Evolutionary conservation across 164 flowering plant genomes (phyloP).

Genomic region (Vitis cinerea): DNA sequence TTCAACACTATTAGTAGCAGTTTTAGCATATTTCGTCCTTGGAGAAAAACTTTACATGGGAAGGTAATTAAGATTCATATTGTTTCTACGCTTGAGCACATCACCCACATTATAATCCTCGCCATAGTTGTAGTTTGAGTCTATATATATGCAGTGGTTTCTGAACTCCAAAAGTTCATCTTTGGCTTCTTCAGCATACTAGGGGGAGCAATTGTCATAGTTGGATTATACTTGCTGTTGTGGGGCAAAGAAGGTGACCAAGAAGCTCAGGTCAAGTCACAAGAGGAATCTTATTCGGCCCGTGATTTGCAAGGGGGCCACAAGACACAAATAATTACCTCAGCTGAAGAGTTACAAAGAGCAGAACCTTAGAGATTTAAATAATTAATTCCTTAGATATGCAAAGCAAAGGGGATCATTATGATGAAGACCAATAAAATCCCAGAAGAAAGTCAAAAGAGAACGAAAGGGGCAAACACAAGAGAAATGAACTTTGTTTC

Average conservation of each 20-base stretch:
- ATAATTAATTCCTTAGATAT: neutral
- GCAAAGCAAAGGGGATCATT: neutral
- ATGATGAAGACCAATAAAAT: neutral
- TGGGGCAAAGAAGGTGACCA: constrained; percentile 82
- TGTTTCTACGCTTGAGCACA: too few relatives aligned
- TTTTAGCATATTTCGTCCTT: constrained; percentile 62
- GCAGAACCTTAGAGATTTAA: constrained; percentile 13
- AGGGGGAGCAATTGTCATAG: constrained; percentile 60
- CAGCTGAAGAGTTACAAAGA: constrained; percentile 10
- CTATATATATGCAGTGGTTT: neutral
- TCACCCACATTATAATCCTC: too few relatives aligned
- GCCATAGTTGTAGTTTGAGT: too few relatives aligned
- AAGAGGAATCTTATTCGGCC: constrained; percentile 10
- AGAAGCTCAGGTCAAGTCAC: constrained; percentile 19
- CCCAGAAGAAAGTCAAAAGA: neutral
- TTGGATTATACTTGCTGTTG: constrained; percentile 68
- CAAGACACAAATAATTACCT: constrained; percentile 13
- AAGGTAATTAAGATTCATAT: constrained; percentile 38
- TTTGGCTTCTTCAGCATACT: constrained; percentile 45
- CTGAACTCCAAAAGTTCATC: neutral
- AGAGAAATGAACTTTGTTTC: too few relatives aligned
- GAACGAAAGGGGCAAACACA: too few relatives aligned
- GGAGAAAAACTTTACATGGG: constrained; percentile 69
- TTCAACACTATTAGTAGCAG: constrained; percentile 56
- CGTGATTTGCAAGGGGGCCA: constrained; percentile 20